Evolutionary conservation across 257 asterid genomes (phyloP).

Genomic region (Solanum bulbocastanum): DNA sequence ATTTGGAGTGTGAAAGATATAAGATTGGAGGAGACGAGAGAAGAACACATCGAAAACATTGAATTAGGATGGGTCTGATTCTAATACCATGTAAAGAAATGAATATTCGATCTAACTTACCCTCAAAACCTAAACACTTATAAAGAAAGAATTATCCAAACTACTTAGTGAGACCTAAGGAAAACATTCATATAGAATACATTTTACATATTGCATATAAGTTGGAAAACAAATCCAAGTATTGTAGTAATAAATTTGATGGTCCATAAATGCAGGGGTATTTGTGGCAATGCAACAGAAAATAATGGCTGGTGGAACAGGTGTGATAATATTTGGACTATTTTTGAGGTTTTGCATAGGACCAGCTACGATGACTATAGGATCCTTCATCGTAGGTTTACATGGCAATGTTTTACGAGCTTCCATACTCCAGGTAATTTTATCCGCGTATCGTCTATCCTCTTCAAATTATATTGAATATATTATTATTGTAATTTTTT

Average conservation of each 20-base stretch:
- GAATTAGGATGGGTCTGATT: background rate
- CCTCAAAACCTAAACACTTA: background rate
- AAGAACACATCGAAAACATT: background rate
- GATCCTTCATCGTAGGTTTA: constrained; percentile 39
- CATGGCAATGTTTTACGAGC: constrained; percentile 32
- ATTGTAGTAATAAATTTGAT: background rate
- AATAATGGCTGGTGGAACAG: constrained; percentile 40
- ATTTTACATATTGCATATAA: background rate
- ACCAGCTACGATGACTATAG: constrained; percentile 39
- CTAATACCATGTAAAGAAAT: background rate
- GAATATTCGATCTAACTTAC: background rate
- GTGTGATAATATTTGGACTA: constrained; percentile 32
- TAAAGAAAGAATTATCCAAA: background rate
- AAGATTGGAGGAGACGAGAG: background rate
- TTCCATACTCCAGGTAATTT: constrained; percentile 43
- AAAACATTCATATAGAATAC: background rate
- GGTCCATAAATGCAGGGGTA: constrained; percentile 29
- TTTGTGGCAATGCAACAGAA: constrained; percentile 77
- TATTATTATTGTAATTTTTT: background rate
- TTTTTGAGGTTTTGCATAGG: constrained; percentile 48
- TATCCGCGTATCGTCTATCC: no score
- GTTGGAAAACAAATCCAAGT: background rate
- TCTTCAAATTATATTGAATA: background rate
- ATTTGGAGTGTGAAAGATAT: background rate
- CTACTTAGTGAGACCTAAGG: background rate